Base-by-base conservation (phyloP, 2,329 filamentous ascomycete species). In the Parafenestella ontariensis region DNA sequence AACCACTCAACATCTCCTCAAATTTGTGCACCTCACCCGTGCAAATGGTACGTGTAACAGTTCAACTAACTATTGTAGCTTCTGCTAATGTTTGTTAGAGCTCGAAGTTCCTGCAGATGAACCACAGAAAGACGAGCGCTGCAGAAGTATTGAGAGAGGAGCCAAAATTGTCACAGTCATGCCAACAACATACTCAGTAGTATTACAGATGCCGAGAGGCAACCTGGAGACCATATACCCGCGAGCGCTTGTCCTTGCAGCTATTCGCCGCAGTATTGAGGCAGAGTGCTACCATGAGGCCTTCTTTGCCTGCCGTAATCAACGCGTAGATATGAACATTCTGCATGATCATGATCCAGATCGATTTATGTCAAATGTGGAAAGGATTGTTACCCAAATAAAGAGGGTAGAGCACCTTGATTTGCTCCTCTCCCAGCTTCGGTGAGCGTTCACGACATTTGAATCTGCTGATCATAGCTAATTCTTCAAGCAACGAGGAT, bases 261-360 rank as follows among this genome's bases (percentile, higher is more conserved):
- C 92, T 23, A 96, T 99, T 51, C 86, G 95, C 43, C 85, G 86
- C 45, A 86, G 90, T 46, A 91, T 99, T 46, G 89, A 92, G 49
- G 81, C 85, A 28, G 90, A 90, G 72, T 87, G 95, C 66, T 99
- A 97, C 70, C 86, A 84, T 44, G 86, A 85, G 46, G 95, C 95
- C 0, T 99, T 97, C 72, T 81, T 90, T 20, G 89, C 92, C 58
- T 98, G 95, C 72, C 87, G 95, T 46, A 94, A 88, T 20, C 96
- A 99, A 73, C 87, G 96, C 64, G 95, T 99, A 0, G 95, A 99
- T 70, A 93, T 98, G 89, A 99, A 99, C 70, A 94, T 99, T 57
- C 81, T 99, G 2, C 94, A 96, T 69, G 95, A 99, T 70, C 91
- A 98, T 76, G 87, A 87, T n/a, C 92, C 94, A 0, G 83, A 87